Base-by-base conservation (phyloP, 176 grass and related monocot genomes). In the Thalia dealbata region DNA sequence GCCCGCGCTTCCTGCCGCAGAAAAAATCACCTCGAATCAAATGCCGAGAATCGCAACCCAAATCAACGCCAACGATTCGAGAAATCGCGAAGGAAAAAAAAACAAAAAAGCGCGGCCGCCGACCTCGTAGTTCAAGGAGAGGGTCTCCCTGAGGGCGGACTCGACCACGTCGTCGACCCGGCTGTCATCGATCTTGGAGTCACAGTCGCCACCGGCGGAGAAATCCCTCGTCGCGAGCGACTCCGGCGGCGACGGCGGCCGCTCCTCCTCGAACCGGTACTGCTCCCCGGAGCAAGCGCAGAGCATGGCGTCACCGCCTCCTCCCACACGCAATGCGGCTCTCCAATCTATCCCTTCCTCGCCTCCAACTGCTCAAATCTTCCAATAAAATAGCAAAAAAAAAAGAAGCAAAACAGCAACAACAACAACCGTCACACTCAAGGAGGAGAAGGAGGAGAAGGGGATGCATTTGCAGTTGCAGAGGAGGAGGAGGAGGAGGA, bases 111-210 rank as follows among this genome's bases (percentile, higher is more conserved):
- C 32, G 32, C 32, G 32, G 32, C 32, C 32, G 32, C 14, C 14
- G 46, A 99, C 95, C 95, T 99, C 90, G 76, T 99, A 99, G 92
- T 99, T 99, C 84, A 93, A 82, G 44, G 90, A 93, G 75, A 93
- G 79, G 35, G 95, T 91, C 75, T 99, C 95, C 79, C 83, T 99
- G 14, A 99, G 79, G 60, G 86, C 86, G 65, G 90, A 99, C 79
- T 99, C 95, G 22, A 91, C 95, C 18, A 91, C 95, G 58, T 99
- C 95, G 65, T 91, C 85, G 69, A 99, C 90, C 84, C 86, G 87
- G 71, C 55, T 86, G 73, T 99, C 90, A 61, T 99, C 95, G 67
- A 83, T 73, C 18, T 77, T 93, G 8, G 90, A 78, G 73, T 97
- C 90, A 69, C 65, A 78, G 52, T 82, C 86, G 75, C 78, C 79